Evolutionary conservation across 805 yeast species (phyloP).

Genomic region (Saturnispora quitensis): DNA sequence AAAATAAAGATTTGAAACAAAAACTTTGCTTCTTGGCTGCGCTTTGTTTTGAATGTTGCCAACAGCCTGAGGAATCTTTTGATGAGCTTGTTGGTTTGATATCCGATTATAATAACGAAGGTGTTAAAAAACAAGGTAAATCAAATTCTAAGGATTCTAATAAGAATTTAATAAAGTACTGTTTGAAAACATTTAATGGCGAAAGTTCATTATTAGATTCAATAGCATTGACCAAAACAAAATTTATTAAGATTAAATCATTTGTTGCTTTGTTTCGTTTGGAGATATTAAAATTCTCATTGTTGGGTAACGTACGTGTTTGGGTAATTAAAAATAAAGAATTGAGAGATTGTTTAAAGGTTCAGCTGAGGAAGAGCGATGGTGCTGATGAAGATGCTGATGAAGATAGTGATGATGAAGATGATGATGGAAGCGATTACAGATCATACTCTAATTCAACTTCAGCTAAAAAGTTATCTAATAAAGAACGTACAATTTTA

Average conservation of each 20-base stretch:
- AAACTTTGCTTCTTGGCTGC: slow-evolving; percentile 51
- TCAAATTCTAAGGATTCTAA: slow-evolving; percentile 33
- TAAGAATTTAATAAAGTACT: not conserved
- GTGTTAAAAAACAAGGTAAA: slow-evolving; percentile 50
- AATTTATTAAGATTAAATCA: slow-evolving; percentile 36
- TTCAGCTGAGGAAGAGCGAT: slow-evolving; percentile 11
- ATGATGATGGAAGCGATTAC: not conserved
- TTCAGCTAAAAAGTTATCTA: not conserved
- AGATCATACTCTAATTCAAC: not conserved
- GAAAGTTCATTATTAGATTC: slow-evolving; percentile 15
- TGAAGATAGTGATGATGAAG: slow-evolving; percentile 2
- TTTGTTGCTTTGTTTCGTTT: slow-evolving; percentile 44
- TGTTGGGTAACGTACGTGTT: slow-evolving; percentile 42
- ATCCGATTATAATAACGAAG: slow-evolving; percentile 31
- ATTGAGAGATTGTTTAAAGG: slow-evolving; percentile 16
- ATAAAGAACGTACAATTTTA: slow-evolving; percentile 5
- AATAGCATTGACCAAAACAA: slow-evolving; percentile 37
- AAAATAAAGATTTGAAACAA: slow-evolving; percentile 13
- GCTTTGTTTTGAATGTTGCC: slow-evolving; percentile 42
- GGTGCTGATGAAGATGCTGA: slow-evolving; percentile 7
- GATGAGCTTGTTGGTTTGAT: slow-evolving; percentile 39
- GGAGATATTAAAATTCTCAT: slow-evolving; percentile 41
- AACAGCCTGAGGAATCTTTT: slow-evolving; percentile 34
- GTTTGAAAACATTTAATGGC: slow-evolving; percentile 15
- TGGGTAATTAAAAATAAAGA: slow-evolving; percentile 32